Conservation (phyloP, 176 grass and related monocot genomes). For the Zoysia japonica region DNA sequence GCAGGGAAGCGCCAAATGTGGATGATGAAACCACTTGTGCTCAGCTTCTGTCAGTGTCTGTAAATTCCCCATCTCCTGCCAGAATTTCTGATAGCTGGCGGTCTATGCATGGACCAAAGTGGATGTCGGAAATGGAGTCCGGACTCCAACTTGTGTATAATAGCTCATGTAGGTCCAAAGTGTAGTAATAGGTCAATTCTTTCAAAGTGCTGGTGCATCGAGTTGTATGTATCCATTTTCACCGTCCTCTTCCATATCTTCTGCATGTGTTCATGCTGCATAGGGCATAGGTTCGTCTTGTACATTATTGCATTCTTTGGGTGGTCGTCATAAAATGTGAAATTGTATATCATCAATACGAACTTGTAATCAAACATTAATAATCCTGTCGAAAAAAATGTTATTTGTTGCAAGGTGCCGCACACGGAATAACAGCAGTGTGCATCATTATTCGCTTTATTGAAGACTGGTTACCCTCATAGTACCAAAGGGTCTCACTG, state of each 20-base stretch:
- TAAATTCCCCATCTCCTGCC: constrained; percentile 53
- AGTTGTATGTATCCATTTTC: constrained; percentile 47
- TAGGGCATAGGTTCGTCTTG: constrained; percentile 36
- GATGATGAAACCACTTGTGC: constrained; percentile 37
- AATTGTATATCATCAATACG: constrained; percentile 26
- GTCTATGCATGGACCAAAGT: constrained; percentile 47
- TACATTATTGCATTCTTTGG: constrained; percentile 39
- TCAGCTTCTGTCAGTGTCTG: constrained; percentile 59
- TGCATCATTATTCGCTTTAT: not conserved
- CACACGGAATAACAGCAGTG: not conserved
- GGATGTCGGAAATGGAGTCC: constrained; percentile 60
- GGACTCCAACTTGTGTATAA: constrained; percentile 56
- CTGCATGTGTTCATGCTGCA: constrained; percentile 21
- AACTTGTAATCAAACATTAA: constrained; percentile 41
- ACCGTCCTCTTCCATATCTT: constrained; percentile 12
- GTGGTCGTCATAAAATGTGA: constrained; percentile 18
- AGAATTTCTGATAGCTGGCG: constrained; percentile 62
- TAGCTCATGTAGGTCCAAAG: constrained; percentile 56
- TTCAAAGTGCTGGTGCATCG: constrained; percentile 38
- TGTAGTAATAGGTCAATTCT: constrained; percentile 57
- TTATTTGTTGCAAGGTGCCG: constrained; percentile 23
- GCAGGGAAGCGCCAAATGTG: constrained; percentile 44
- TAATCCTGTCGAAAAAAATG: constrained; percentile 23
- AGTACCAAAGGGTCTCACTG: too few relatives aligned
- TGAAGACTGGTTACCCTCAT: not conserved